Conservation (phyloP, 2,329 filamentous ascomycete species). For the Neurospora crassa region DNA sequence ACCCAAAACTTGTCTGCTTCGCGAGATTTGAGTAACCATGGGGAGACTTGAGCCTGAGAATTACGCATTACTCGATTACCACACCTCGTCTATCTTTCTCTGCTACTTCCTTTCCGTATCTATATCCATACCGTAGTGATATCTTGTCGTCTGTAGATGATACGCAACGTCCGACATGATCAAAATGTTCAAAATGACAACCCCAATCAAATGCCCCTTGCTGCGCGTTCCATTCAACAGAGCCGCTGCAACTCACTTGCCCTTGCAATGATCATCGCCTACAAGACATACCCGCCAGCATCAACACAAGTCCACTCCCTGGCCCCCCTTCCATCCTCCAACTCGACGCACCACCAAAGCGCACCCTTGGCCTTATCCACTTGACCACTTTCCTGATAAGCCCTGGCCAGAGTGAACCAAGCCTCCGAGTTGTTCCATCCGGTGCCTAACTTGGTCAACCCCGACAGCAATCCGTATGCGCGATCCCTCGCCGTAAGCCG, state of each 20-base stretch:
- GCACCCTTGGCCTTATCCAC: constrained; percentile 82
- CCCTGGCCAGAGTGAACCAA: constrained; percentile 80
- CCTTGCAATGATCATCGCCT: constrained; percentile 11
- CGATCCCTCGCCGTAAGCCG: constrained; percentile 83
- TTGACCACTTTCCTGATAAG: constrained; percentile 81
- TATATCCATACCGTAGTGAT: not conserved
- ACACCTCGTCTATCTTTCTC: not conserved
- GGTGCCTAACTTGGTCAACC: constrained; percentile 72
- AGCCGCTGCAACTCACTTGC: constrained; percentile 1
- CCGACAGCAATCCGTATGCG: constrained; percentile 73
- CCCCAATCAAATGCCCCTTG: not conserved
- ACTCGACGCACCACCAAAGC: constrained; percentile 94
- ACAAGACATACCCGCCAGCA: constrained; percentile 56
- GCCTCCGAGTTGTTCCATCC: constrained; percentile 92
- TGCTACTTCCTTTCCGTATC: not conserved
- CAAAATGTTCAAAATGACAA: not conserved
- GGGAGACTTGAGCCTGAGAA: not conserved
- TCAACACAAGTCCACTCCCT: constrained; percentile 68
- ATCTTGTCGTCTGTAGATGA: not conserved
- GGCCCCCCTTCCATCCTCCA: constrained; percentile 77
- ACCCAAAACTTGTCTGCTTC: not conserved
- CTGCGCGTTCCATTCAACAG: not conserved
- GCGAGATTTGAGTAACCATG: not conserved
- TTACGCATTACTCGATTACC: not conserved
- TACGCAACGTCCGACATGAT: not conserved